These are phyloP conservation scores for Canavalia gladiata DNA, from an alignment of 306 rosid genomes.

Conservation along the genomic window DNA sequence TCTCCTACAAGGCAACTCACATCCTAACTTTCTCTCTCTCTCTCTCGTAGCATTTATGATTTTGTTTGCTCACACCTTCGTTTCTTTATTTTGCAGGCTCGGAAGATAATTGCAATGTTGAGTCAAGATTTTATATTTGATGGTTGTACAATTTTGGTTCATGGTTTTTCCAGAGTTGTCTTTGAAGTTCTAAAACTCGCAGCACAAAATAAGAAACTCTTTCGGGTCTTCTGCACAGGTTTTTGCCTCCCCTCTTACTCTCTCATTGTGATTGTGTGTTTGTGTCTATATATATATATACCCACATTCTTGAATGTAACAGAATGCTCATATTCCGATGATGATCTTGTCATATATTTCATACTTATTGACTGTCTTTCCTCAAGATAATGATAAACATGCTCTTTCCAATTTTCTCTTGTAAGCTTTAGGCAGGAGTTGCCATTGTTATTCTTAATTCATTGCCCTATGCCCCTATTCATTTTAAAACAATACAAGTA, in stretches of 20 bases:
- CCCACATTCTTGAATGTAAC: neutral
- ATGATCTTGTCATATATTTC: neutral
- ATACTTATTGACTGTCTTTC: neutral
- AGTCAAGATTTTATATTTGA: conserved; percentile 91
- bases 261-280: neutral
- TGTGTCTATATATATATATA: neutral
- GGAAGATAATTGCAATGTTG: conserved; percentile 85
- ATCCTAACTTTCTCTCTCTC: neutral
- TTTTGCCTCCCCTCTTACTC: conserved; percentile 7
- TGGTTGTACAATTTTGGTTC: conserved; percentile 93
- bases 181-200: conserved; percentile 84
- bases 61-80: neutral
- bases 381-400: neutral
- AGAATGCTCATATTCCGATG: neutral
- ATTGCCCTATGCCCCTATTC: conserved; percentile 4
- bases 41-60: neutral
- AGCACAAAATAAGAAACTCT: conserved; percentile 79
- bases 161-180: conserved; percentile 92
- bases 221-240: conserved; percentile 97
- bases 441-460: conserved; percentile 1
- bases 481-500: neutral
- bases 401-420: neutral
- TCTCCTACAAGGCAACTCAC: conserved; percentile 69
- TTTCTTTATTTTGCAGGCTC: conserved; percentile 67
- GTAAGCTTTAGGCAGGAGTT: neutral